Evolutionary conservation across 805 yeast genomes (phyloP).

Genomic region (Kuraishia piskuri): DNA sequence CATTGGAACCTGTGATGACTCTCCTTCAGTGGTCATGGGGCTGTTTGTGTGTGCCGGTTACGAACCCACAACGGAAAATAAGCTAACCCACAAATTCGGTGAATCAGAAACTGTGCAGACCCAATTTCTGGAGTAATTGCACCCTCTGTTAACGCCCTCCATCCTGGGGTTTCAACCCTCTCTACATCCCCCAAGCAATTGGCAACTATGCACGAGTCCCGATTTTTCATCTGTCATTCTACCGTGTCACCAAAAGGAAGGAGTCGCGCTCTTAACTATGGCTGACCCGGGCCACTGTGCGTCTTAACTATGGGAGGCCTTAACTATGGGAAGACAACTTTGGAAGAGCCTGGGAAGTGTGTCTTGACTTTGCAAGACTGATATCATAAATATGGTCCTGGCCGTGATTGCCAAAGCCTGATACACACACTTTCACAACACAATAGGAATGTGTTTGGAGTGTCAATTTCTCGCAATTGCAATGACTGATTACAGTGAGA

Average conservation of each 20-base stretch:
- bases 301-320: not conserved
- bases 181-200: not conserved
- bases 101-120: not conserved
- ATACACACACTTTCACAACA: too few species aligned
- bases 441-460: too few species aligned
- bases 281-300: not conserved
- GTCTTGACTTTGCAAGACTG: too few species aligned
- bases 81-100: not conserved
- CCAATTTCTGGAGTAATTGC: not conserved
- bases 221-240: not conserved
- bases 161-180: not conserved
- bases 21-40: conserved; percentile 1
- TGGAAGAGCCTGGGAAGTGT: too few species aligned
- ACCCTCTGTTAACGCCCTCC: not conserved
- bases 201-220: not conserved
- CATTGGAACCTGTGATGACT: conserved; percentile 12
- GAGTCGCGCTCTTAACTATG: not conserved
- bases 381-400: too few species aligned
- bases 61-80: not conserved
- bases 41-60: too few species aligned
- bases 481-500: too few species aligned
- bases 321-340: not conserved
- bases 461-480: too few species aligned
- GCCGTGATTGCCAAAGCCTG: too few species aligned
- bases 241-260: conserved; percentile 4